Evolutionary conservation across 2,329 filamentous ascomycete species (phyloP).

Genomic region (Colletotrichum spinosum): DNA sequence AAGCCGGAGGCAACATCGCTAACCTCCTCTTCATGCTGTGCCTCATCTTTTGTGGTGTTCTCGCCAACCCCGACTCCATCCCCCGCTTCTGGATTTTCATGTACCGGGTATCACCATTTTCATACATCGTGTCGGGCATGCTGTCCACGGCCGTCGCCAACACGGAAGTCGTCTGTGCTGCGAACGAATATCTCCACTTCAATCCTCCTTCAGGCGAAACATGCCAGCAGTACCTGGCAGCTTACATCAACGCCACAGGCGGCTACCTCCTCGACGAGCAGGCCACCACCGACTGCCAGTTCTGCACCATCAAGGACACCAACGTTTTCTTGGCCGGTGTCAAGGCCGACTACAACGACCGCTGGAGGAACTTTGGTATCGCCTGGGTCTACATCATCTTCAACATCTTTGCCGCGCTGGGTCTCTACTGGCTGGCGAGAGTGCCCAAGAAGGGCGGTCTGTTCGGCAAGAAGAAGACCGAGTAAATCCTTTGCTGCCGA

Average conservation of each 20-base stretch:
- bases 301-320: constrained; percentile 63
- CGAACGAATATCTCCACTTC: constrained; percentile 78
- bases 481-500: constrained; percentile 32
- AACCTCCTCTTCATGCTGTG: constrained; percentile 80
- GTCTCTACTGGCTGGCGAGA: constrained; percentile 60
- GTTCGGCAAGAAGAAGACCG: constrained; percentile 48
- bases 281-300: constrained; percentile 65
- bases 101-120: constrained; percentile 86
- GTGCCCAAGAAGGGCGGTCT: constrained; percentile 55
- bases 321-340: constrained; percentile 63
- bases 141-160: constrained; percentile 77
- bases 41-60: constrained; percentile 81
- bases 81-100: constrained; percentile 87
- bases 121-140: constrained; percentile 82
- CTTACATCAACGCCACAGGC: constrained; percentile 60
- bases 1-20: constrained; percentile 80
- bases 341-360: constrained; percentile 64
- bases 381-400: constrained; percentile 67
- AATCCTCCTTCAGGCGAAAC: constrained; percentile 67
- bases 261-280: constrained; percentile 65
- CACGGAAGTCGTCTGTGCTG: constrained; percentile 72
- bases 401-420: constrained; percentile 61
- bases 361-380: constrained; percentile 78
- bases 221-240: constrained; percentile 69
- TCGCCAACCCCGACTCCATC: constrained; percentile 71